These are phyloP conservation scores for Fusarium proliferatum DNA, from an alignment of 2,329 filamentous ascomycete genomes.

Conservation along the genomic window DNA sequence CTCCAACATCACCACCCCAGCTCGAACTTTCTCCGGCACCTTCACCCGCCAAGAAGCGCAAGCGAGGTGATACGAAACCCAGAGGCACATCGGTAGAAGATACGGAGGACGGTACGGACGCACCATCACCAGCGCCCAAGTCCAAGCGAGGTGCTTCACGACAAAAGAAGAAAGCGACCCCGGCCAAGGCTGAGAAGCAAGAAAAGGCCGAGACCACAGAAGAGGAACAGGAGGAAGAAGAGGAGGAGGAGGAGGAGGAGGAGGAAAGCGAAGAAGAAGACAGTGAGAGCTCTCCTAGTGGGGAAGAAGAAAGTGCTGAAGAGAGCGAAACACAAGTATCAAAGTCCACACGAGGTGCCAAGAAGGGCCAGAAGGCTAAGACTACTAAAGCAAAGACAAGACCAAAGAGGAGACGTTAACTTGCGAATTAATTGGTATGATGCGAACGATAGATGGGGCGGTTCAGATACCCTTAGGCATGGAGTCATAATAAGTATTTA, in stretches of 20 bases:
- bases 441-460: background rate
- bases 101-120: slow-evolving; percentile 58
- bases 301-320: slow-evolving; percentile 50
- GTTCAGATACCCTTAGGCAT: slow-evolving; percentile 25
- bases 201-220: slow-evolving; percentile 52
- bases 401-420: slow-evolving; percentile 45
- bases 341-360: slow-evolving; percentile 51
- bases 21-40: slow-evolving; percentile 54
- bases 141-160: slow-evolving; percentile 56
- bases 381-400: slow-evolving; percentile 46
- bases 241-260: slow-evolving; percentile 39
- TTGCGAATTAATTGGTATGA: slow-evolving; percentile 8
- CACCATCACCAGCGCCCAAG: slow-evolving; percentile 50
- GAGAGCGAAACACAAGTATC: slow-evolving; percentile 54
- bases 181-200: slow-evolving; percentile 52
- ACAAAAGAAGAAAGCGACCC: slow-evolving; percentile 58
- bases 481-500: slow-evolving; percentile 1
- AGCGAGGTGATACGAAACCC: slow-evolving; percentile 55
- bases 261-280: slow-evolving; percentile 51
- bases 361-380: slow-evolving; percentile 47
- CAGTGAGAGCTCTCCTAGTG: slow-evolving; percentile 49
- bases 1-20: slow-evolving; percentile 58
- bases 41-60: slow-evolving; percentile 57
- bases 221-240: slow-evolving; percentile 52
- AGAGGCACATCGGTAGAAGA: slow-evolving; percentile 60